phyloP scores from a whole-genome alignment of 2,329 filamentous ascomycete species.

The Penicillium sp. region DNA sequence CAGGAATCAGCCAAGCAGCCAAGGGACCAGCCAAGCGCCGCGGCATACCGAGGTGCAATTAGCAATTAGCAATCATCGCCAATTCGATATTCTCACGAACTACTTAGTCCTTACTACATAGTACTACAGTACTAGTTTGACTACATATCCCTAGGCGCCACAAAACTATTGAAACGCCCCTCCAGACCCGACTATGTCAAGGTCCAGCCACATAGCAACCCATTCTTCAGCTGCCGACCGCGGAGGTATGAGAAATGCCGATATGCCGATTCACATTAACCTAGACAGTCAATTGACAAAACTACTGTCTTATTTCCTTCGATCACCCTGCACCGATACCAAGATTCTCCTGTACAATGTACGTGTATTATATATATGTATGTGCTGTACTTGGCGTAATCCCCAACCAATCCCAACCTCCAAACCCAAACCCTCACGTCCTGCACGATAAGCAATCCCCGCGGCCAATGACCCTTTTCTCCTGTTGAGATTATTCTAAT shows the following conservation, averaged over 20 bases:
- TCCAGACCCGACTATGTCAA: background rate
- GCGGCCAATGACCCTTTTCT: background rate
- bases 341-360: background rate
- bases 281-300: background rate
- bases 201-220: background rate
- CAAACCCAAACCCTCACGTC: background rate
- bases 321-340: background rate
- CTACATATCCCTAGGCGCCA: background rate
- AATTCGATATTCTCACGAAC: background rate
- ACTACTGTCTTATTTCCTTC: background rate
- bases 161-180: background rate
- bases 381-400: background rate
- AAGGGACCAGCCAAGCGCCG: slow-evolving; percentile 14
- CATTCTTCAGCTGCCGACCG: background rate
- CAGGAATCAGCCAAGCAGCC: slow-evolving; percentile 11
- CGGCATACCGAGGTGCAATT: slow-evolving; percentile 8
- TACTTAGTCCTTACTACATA: background rate
- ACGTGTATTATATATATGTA: no score
- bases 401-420: background rate
- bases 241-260: background rate
- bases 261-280: background rate
- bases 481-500: background rate
- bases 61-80: background rate
- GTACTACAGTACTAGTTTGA: background rate
- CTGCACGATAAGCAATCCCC: slow-evolving; percentile 7